Conservation (phyloP, 805 yeast species). For the Pichia nakasei region DNA sequence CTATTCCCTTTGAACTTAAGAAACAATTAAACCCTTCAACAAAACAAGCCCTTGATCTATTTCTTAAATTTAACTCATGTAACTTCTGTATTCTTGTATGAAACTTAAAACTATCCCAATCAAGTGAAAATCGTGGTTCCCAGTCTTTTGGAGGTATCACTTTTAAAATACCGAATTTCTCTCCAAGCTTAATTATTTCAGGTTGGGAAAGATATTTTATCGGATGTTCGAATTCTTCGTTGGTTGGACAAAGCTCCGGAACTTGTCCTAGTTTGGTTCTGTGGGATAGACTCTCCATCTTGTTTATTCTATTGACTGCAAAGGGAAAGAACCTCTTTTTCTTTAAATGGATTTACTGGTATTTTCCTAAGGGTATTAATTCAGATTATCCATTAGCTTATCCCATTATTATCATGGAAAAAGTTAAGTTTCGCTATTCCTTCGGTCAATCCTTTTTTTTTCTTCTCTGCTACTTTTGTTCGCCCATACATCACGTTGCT, state of each 20-base stretch:
- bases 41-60: constrained; percentile 57
- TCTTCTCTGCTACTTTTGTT: too few relatives aligned
- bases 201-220: constrained; percentile 37
- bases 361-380: too few relatives aligned
- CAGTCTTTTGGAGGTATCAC: constrained; percentile 44
- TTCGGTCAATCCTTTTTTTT: too few relatives aligned
- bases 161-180: constrained; percentile 42
- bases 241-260: constrained; percentile 39
- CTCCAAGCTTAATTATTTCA: constrained; percentile 34
- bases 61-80: constrained; percentile 52
- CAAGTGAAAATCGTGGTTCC: constrained; percentile 48
- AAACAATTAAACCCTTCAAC: constrained; percentile 52
- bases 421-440: too few relatives aligned
- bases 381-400: too few relatives aligned
- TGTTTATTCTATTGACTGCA: too few relatives aligned
- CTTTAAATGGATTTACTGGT: too few relatives aligned
- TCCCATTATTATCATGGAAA: too few relatives aligned
- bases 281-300: not conserved
- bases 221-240: constrained; percentile 40
- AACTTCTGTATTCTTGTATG: constrained; percentile 62
- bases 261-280: constrained; percentile 18
- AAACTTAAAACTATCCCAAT: constrained; percentile 46
- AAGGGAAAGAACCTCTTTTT: too few relatives aligned
- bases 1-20: constrained; percentile 34
- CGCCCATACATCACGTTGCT: too few relatives aligned